Base-by-base conservation (phyloP, 2,329 filamentous ascomycete species). In the Penicillium sp. region DNA sequence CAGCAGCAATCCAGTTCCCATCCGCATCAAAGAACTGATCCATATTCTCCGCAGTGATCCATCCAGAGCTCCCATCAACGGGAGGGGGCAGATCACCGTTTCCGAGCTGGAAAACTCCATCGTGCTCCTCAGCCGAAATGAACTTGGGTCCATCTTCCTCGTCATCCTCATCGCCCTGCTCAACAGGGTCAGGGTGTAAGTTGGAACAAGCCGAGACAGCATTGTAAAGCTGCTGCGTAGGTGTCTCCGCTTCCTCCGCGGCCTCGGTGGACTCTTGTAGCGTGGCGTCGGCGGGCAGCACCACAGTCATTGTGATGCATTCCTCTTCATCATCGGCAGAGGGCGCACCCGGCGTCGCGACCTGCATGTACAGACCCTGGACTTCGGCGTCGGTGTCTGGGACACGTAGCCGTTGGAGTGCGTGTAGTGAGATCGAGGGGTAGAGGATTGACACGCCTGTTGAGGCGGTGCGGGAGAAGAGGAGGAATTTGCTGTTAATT, bases 31-130 rank as follows among this genome's bases (percentile, higher is more conserved):
- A 89, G 69, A 86, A 96, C 64, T 96, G 84, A 61, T 88, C 81
- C 71, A 96, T 87, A 66, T 97, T 97, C 55, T 96, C 93, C 9
- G 90, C 89, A 16, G 93, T 97, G 69, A 97, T 80, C 78, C 78
- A 80, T 9, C 78, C 78, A 1, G 77, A 78, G 55, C 78, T 79
- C 16, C 78, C 78, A 35, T 74, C 76, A 65, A 80, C 72, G 4
- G 78, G 74, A 34, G 78, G 78, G 31, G 79, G 79, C 42, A 80
- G 54, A 4, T 72, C 76, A 2, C 74, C 73, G 43, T 70, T 66
- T 8, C 75, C 75, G 40, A 72, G 63, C 59, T 72, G 70, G 48
- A 73, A 71, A n/a, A 77, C 57, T 31, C 58, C 63, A 20, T 59
- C 65, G 14, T 67, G 66, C 31, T 63, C 61, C 38, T 59, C 60